These are phyloP conservation scores for Talaromyces verruculosus DNA, from an alignment of 2,329 filamentous ascomycete species.

Conservation along the genomic window DNA sequence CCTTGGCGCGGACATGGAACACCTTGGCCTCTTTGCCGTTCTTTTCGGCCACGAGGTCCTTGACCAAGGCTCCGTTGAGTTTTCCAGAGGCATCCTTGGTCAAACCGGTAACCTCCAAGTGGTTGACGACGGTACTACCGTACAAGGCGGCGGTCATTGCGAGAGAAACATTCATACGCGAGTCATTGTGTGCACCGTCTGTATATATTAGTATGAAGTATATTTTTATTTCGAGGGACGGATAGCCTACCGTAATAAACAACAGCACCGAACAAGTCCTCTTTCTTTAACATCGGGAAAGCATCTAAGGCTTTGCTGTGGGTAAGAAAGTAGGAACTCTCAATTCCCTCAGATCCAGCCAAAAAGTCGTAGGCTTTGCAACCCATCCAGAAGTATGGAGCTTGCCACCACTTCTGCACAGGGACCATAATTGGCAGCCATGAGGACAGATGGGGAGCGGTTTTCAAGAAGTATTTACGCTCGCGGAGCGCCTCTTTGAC, in stretches of 20 bases:
- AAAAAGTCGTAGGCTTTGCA: slow-evolving; percentile 82
- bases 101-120: slow-evolving; percentile 75
- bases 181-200: slow-evolving; percentile 90
- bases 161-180: slow-evolving; percentile 85
- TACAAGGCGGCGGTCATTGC: slow-evolving; percentile 88
- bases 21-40: slow-evolving; percentile 63
- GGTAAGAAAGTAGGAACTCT: slow-evolving; percentile 84
- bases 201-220: neutral
- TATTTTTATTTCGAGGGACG: neutral
- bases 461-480: slow-evolving; percentile 79
- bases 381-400: slow-evolving; percentile 69
- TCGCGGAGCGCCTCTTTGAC: slow-evolving; percentile 80
- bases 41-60: slow-evolving; percentile 66
- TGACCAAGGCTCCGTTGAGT: slow-evolving; percentile 71
- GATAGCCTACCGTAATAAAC: slow-evolving; percentile 72
- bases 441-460: slow-evolving; percentile 75
- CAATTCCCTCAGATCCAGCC: slow-evolving; percentile 81
- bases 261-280: slow-evolving; percentile 74
- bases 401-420: slow-evolving; percentile 79
- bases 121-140: slow-evolving; percentile 77
- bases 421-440: slow-evolving; percentile 84
- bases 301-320: slow-evolving; percentile 82
- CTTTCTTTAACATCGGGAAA: slow-evolving; percentile 84
- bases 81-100: slow-evolving; percentile 71
- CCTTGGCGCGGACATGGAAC: slow-evolving; percentile 73